phyloP scores from a whole-genome alignment of 1,284 basidiomycete species.

The Ceratorhiza oryzae-sativae region DNA sequence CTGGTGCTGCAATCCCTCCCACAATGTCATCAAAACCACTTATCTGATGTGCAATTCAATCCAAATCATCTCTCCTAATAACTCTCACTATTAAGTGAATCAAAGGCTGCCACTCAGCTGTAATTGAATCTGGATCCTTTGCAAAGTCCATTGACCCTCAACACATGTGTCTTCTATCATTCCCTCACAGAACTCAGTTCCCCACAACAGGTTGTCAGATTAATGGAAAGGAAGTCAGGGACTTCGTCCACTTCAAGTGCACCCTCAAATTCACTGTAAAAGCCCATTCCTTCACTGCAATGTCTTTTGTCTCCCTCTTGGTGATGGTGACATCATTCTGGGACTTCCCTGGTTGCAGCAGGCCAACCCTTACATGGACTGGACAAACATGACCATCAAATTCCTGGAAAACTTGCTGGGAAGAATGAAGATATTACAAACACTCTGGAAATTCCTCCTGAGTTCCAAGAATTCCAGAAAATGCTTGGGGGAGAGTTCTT shows the following conservation, averaged over 20 bases:
- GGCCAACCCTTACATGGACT: background rate
- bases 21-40: background rate
- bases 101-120: background rate
- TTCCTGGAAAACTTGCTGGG: background rate
- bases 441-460: background rate
- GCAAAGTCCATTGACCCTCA: background rate
- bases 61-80: background rate
- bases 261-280: background rate
- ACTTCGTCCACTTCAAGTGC: background rate
- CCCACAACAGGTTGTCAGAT: background rate
- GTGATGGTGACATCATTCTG: background rate
- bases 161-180: background rate
- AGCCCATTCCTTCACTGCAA: background rate
- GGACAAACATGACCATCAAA: background rate
- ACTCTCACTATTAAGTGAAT: background rate
- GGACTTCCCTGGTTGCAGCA: background rate
- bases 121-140: background rate
- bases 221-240: background rate
- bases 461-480: background rate
- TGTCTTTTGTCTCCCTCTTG: background rate
- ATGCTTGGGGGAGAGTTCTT: background rate
- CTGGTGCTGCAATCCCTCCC: background rate
- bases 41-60: background rate
- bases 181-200: background rate
- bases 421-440: background rate